Evolutionary conservation across 2,329 filamentous ascomycete genomes (phyloP).

Genomic region (Diaporthe citri): DNA sequence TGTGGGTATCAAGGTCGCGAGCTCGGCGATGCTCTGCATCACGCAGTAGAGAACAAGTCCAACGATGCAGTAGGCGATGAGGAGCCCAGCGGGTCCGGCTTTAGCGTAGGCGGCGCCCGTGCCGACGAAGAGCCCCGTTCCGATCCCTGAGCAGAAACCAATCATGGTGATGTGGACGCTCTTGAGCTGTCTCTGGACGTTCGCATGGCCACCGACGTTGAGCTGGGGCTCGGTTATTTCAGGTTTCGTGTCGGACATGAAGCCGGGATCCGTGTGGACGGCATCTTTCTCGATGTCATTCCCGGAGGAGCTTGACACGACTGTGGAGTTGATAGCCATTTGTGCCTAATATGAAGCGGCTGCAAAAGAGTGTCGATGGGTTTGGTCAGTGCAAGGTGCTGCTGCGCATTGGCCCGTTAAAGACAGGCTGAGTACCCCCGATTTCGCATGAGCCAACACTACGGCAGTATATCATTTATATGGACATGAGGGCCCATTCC

Average conservation of each 20-base stretch:
- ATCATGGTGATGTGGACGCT: slow-evolving; percentile 42
- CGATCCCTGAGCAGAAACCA: slow-evolving; percentile 41
- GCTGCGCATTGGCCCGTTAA: slow-evolving; percentile 8
- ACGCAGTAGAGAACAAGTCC: slow-evolving; percentile 39
- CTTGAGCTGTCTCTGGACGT: slow-evolving; percentile 39
- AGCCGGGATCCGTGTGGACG: slow-evolving; percentile 33
- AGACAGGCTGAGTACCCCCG: not conserved
- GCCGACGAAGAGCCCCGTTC: slow-evolving; percentile 42
- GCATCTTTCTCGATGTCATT: slow-evolving; percentile 39
- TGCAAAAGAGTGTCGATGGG: not conserved
- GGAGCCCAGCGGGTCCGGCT: slow-evolving; percentile 41
- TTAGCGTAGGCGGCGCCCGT: slow-evolving; percentile 40
- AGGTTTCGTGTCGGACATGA: slow-evolving; percentile 38
- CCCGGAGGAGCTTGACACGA: not conserved
- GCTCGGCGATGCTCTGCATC: slow-evolving; percentile 42
- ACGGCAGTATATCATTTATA: not conserved
- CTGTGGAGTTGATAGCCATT: slow-evolving; percentile 33
- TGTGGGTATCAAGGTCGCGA: slow-evolving; percentile 41
- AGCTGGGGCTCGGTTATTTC: slow-evolving; percentile 34
- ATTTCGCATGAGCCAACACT: slow-evolving; percentile 11
- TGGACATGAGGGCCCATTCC: not conserved
- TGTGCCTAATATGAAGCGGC: not conserved
- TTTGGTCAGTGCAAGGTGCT: not conserved
- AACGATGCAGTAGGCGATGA: slow-evolving; percentile 39
- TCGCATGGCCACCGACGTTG: slow-evolving; percentile 40